Conservation (phyloP, 1,284 basidiomycete genomes). For the Ustilago hordei region DNA sequence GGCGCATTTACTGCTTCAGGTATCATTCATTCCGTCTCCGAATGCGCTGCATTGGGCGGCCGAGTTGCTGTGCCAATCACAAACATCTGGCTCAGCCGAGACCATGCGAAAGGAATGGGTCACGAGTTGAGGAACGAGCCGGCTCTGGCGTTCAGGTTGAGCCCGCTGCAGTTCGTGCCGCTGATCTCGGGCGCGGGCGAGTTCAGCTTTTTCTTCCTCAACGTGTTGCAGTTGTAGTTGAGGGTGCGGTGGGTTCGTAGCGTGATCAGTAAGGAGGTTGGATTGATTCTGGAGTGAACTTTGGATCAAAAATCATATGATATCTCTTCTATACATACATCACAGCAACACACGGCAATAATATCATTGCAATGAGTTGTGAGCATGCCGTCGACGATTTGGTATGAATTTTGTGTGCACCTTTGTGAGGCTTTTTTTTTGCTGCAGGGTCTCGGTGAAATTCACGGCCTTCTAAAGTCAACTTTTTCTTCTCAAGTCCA, state of each 20-base stretch:
- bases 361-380: not conserved
- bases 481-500: slow-evolving; percentile 11
- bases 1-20: slow-evolving; percentile 53
- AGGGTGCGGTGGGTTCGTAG: slow-evolving; percentile 54
- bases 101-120: slow-evolving; percentile 42
- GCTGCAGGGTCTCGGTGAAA: slow-evolving; percentile 15
- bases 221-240: slow-evolving; percentile 53
- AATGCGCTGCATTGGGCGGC: slow-evolving; percentile 50
- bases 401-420: not conserved
- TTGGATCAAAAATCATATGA: too few species aligned
- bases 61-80: slow-evolving; percentile 45
- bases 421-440: slow-evolving; percentile 5
- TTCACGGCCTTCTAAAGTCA: slow-evolving; percentile 11
- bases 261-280: slow-evolving; percentile 41
- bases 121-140: slow-evolving; percentile 27
- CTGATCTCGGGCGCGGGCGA: slow-evolving; percentile 52
- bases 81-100: slow-evolving; percentile 43
- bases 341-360: not conserved
- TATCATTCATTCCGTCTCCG: slow-evolving; percentile 50
- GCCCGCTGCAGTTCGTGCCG: slow-evolving; percentile 43
- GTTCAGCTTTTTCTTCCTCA: slow-evolving; percentile 56
- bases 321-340: not conserved
- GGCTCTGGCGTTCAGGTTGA: slow-evolving; percentile 16
- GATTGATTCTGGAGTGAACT: slow-evolving; percentile 20
- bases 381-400: not conserved